A percentile compares a stretch with the other conserved stretches of the same genome.
Conservation (phyloP, 148 eudicot species). For the Camellia sinensis region DNA sequence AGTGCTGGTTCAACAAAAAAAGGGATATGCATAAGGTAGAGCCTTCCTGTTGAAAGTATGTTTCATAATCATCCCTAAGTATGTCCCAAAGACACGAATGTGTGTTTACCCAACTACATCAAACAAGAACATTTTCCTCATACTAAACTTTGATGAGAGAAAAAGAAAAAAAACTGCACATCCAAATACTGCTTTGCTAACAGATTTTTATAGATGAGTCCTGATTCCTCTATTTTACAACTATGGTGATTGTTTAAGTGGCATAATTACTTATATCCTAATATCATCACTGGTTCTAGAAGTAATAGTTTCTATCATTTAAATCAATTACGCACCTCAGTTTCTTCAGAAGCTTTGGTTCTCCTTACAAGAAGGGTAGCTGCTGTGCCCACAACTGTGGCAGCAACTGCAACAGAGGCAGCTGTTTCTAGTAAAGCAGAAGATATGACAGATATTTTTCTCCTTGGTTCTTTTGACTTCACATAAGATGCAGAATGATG, state of each 20-base stretch:
- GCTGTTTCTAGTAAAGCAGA: conserved; percentile 72
- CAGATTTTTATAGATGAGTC: background rate
- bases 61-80: background rate
- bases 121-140: background rate
- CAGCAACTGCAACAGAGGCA: conserved; percentile 76
- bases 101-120: background rate
- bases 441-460: conserved; percentile 27
- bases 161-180: background rate
- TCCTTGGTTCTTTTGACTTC: conserved; percentile 31
- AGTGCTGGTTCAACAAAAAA: background rate
- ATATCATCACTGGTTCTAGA: background rate
- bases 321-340: conserved; percentile 42
- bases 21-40: background rate
- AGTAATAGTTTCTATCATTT: background rate
- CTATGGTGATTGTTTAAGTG: background rate
- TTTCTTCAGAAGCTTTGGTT: conserved; percentile 51
- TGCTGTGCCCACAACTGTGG: conserved; percentile 82
- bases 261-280: conserved; percentile 4
- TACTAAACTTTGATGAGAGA: background rate
- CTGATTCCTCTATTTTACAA: background rate
- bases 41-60: background rate
- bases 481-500: conserved; percentile 3
- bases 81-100: background rate
- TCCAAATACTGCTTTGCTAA: background rate
- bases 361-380: conserved; percentile 69